Base-by-base conservation (phyloP, 805 yeast species). In the Blastobotrys attinorum region DNA sequence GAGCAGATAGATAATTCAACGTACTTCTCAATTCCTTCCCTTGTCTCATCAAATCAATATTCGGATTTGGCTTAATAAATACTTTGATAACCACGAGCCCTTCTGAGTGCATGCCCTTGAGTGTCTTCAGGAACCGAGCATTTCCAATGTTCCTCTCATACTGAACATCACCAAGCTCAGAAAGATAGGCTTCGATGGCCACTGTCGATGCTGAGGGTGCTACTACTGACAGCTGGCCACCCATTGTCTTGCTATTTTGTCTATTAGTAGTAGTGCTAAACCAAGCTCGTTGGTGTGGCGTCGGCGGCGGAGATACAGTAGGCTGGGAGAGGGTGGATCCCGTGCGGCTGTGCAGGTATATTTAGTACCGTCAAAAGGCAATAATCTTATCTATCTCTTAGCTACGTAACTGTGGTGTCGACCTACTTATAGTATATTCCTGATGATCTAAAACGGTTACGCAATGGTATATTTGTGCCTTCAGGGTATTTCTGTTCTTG, bases 181-280 rank as follows among this genome's bases (percentile, higher is more conserved):
- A 88, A 22, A 90, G 76, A 53, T 89, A 90, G 1, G 97, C 89
- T 18, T 90, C 87, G 2, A 88, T 72, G 4, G 95, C 96, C 55
- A 90, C 85, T 1, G 96, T 85, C 2, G 95, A 88, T 1, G 95
- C 87, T 2, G 95, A 79, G 10, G 96, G 96, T 7, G 96, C 85
- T 59, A 87, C 65, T 27, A 85, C 69, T 1, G 97, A 89, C 47
- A 90, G 66, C 58, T 83, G 84, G 11, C 85, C 86, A 13, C 96
- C 97, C 97, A 89, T 88, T 21, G 39, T 23, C 31, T 22, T 37
- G 39, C 27, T 21, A 18, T 16, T 8, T 6, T 31, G 35, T 7
- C 18, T 17, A 4, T 32, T 3, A 4, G 21, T 32, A n/a, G n/a
- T n/a, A n/a, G n/a, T n/a, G n/a, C n/a, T n/a, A n/a, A n/a, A n/a